Conservation (phyloP, 257 asterid species). For the Petunia secreta region DNA sequence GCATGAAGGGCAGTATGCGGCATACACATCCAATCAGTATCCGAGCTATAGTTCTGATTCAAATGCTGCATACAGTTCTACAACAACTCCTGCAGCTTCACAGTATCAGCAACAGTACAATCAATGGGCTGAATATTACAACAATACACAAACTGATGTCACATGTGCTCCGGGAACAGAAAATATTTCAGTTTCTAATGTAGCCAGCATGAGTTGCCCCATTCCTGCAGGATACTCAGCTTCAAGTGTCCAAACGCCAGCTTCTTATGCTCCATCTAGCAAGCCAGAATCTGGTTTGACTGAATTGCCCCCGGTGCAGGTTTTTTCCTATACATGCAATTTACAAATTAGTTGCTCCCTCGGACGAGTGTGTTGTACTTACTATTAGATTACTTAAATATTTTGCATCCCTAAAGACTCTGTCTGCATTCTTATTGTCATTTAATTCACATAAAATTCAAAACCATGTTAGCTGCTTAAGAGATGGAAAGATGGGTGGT, state of each 20-base stretch:
- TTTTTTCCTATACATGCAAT: conserved; percentile 43
- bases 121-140: conserved; percentile 94
- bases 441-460: conserved; percentile 7
- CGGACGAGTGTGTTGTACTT: background rate
- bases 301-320: conserved; percentile 69
- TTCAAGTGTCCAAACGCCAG: conserved; percentile 61
- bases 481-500: background rate
- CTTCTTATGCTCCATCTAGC: conserved; percentile 62
- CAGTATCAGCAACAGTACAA: conserved; percentile 80
- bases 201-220: conserved; percentile 55
- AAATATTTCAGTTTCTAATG: conserved; percentile 60
- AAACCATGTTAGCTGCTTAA: background rate
- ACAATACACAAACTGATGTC: conserved; percentile 87
- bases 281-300: conserved; percentile 66
- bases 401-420: background rate
- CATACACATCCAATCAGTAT: conserved; percentile 74
- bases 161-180: conserved; percentile 99
- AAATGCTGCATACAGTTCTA: conserved; percentile 71
- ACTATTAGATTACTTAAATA: background rate
- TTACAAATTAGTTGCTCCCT: conserved; percentile 13
- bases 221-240: conserved; percentile 66
- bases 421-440: background rate
- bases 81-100: conserved; percentile 54
- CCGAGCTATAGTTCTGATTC: conserved; percentile 75
- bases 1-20: conserved; percentile 82